These are phyloP conservation scores for Iodosphaeria phyllophila DNA, from an alignment of 2,329 filamentous ascomycete species.

Conservation along the genomic window DNA sequence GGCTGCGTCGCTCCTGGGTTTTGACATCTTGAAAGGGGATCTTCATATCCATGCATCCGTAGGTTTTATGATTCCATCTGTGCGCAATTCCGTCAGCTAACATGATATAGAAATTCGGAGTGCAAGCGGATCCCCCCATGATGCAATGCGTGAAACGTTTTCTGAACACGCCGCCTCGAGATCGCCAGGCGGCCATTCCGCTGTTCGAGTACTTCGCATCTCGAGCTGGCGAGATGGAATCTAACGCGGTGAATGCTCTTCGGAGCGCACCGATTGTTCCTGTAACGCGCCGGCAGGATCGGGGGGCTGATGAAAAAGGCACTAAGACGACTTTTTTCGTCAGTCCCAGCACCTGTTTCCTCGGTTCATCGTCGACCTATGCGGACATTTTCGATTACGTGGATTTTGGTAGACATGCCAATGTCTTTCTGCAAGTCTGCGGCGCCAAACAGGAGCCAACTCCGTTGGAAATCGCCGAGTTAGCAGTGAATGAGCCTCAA, in stretches of 20 bases:
- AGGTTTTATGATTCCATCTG: slow-evolving; percentile 8
- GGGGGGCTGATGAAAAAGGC: slow-evolving; percentile 18
- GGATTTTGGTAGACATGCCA: slow-evolving; percentile 76
- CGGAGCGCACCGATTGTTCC: slow-evolving; percentile 55
- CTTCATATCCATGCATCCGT: slow-evolving; percentile 57
- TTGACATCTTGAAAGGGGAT: slow-evolving; percentile 56
- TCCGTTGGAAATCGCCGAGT: slow-evolving; percentile 63
- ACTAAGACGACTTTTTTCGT: slow-evolving; percentile 29
- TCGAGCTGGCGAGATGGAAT: slow-evolving; percentile 54
- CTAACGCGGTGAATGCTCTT: slow-evolving; percentile 38
- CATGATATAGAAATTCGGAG: slow-evolving; percentile 49
- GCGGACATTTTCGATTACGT: slow-evolving; percentile 94
- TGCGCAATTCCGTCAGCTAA: not conserved
- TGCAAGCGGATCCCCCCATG: slow-evolving; percentile 65
- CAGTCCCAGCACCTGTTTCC: slow-evolving; percentile 57
- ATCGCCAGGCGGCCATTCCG: slow-evolving; percentile 42
- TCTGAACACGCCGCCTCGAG: slow-evolving; percentile 51
- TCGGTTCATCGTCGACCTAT: slow-evolving; percentile 54
- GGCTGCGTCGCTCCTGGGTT: slow-evolving; percentile 58
- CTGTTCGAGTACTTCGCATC: slow-evolving; percentile 73
- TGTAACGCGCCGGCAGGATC: slow-evolving; percentile 20
- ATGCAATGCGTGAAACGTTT: slow-evolving; percentile 57
- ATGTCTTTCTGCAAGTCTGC: slow-evolving; percentile 71
- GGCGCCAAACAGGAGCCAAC: slow-evolving; percentile 86
- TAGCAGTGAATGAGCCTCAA: slow-evolving; percentile 70